Evolutionary conservation across 2,329 filamentous ascomycete species (phyloP).

Genomic region (Aureobasidium musti): DNA sequence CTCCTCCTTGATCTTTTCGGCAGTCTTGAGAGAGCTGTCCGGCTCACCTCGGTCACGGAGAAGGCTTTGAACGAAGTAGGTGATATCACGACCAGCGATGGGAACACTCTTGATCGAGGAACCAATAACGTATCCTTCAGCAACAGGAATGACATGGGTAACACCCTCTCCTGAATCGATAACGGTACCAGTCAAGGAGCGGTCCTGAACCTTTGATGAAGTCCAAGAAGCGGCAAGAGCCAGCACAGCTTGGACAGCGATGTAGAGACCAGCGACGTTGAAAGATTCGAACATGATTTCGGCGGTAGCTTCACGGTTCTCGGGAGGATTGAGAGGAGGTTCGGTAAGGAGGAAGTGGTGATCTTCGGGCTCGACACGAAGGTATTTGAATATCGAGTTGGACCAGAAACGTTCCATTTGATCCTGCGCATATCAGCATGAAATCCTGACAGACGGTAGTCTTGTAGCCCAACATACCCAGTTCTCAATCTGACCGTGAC

Average conservation of each 20-base stretch:
- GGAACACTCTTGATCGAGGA: constrained; percentile 99
- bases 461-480: constrained; percentile 65
- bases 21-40: constrained; percentile 95
- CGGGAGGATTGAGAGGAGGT: constrained; percentile 89
- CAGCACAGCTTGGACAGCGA: constrained; percentile 95
- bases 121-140: constrained; percentile 97
- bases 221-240: constrained; percentile 98
- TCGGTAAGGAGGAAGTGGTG: constrained; percentile 98
- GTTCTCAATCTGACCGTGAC: constrained; percentile 98
- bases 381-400: constrained; percentile 99
- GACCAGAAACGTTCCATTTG: constrained; percentile 99
- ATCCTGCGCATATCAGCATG: constrained; percentile 60
- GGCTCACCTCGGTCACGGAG: constrained; percentile 95
- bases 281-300: constrained; percentile 99
- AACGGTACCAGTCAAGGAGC: constrained; percentile 93
- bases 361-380: constrained; percentile 96
- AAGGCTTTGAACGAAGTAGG: constrained; percentile 96
- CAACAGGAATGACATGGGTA: constrained; percentile 97
- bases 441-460: too few relatives aligned
- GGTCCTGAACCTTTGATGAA: constrained; percentile 94
- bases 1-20: constrained; percentile 97
- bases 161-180: constrained; percentile 99
- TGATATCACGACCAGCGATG: constrained; percentile 96
- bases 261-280: constrained; percentile 98
- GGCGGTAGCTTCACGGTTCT: constrained; percentile 98